Evolutionary conservation across 2,329 filamentous ascomycete genomes (phyloP).

Genomic region (Canariomyces notabilis): DNA sequence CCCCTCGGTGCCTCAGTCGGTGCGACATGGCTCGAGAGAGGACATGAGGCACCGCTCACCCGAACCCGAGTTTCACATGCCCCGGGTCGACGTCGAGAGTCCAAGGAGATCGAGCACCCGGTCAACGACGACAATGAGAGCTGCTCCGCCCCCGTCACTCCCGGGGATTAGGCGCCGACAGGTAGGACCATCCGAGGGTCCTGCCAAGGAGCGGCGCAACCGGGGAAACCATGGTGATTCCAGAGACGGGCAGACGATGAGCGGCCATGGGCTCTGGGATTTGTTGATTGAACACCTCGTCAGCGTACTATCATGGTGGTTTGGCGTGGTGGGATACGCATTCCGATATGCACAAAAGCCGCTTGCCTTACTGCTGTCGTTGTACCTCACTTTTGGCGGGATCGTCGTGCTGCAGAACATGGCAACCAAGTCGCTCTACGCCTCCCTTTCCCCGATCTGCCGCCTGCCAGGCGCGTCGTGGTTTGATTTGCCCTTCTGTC

Average conservation of each 20-base stretch:
- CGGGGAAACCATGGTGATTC: constrained; percentile 4
- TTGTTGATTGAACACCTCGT: constrained; percentile 37
- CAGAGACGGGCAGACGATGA: constrained; percentile 19
- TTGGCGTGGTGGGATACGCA: constrained; percentile 54
- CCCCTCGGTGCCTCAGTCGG: constrained; percentile 43
- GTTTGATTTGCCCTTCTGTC: constrained; percentile 61
- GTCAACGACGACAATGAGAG: constrained; percentile 11
- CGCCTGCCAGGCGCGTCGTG: constrained; percentile 60
- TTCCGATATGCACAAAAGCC: constrained; percentile 60
- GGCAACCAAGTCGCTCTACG: constrained; percentile 54
- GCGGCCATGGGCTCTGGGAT: constrained; percentile 31
- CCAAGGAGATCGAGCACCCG: constrained; percentile 18
- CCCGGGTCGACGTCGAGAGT: constrained; percentile 39
- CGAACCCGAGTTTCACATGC: constrained; percentile 52
- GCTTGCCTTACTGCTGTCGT: constrained; percentile 55
- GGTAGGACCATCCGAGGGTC: constrained; percentile 11
- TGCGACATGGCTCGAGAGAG: constrained; percentile 28
- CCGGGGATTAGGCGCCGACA: constrained; percentile 18
- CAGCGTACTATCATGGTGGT: constrained; percentile 42
- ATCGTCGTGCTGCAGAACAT: constrained; percentile 58
- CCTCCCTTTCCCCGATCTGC: constrained; percentile 64
- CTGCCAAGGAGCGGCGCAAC: constrained; percentile 13
- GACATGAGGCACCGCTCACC: constrained; percentile 35
- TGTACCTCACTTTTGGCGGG: constrained; percentile 56
- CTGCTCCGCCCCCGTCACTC: constrained; percentile 10